Base-by-base conservation (phyloP, 192 early-diverging fungal species). In the Rhizoclosmatium sp. region DNA sequence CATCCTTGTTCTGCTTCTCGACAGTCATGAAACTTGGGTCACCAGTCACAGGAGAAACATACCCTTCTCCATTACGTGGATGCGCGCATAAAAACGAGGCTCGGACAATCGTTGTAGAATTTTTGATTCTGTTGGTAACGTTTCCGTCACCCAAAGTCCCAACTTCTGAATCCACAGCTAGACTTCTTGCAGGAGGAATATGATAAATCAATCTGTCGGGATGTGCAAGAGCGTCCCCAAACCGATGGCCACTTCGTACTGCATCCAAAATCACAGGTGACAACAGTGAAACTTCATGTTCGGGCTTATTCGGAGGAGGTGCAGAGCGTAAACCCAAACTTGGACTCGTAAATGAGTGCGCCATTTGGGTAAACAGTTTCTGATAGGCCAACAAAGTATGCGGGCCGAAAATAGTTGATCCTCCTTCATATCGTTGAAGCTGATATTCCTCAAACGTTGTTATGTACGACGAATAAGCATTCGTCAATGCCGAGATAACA, bases 391-490 rank as follows among this genome's bases (percentile, higher is more conserved):
- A 42, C 4, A 92, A 70, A 19, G 90, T 89, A 80, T 92, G 46
- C 19, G 87, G 89, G 16, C 91, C 91, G 72, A 84, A 92, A 46
- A 82, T 80, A 39, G 91, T 92, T 19, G 84, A 86, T 7, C 83
- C 90, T 1, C 82, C 91, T 84, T 92, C 91, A 67, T 92, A 92
- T 68, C 90, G 77, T 79, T 92, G 91, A 7, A 83, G 64, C 51
- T 86, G 78, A 67, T 92, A 92, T 75, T 92, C 91, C 82, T 92
- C 76, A 51, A 21, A 66, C 56, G 84, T 82, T 45, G 60, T 65
- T 1, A 51, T 67, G 64, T 88, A 87, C 67, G 85, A 85, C n/a
- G 85, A 73, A 78, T 92, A 92, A 10, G 82, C 71, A 77, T 92
- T 92, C 10, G 87, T 71, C 41, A 91, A 83, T 1, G 88, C 91